These are phyloP conservation scores for Bipolaris sorokiniana DNA, from an alignment of 2,329 filamentous ascomycete species.

Conservation along the genomic window DNA sequence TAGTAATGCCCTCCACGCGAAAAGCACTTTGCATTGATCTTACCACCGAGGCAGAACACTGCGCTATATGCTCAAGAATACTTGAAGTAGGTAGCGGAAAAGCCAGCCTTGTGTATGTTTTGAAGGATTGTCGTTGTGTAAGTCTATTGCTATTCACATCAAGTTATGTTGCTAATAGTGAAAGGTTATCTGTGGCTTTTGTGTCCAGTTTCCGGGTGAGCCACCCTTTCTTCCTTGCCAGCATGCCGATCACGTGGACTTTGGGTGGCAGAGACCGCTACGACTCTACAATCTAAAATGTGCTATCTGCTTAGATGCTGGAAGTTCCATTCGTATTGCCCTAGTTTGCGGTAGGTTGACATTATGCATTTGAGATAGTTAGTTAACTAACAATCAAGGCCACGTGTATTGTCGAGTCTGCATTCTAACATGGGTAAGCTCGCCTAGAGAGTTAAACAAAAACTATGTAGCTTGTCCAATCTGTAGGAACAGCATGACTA, in stretches of 20 bases:
- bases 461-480: neutral
- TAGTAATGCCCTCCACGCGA: neutral
- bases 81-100: neutral
- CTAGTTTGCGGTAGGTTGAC: conserved; percentile 8
- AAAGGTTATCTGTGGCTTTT: conserved; percentile 7
- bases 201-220: neutral
- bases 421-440: neutral
- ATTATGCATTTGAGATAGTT: neutral
- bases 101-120: neutral
- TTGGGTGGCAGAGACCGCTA: conserved; percentile 1
- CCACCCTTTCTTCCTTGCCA: conserved; percentile 4
- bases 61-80: neutral
- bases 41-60: neutral
- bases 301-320: neutral
- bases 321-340: neutral
- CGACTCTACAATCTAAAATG: conserved; percentile 5
- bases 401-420: conserved; percentile 3
- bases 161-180: neutral
- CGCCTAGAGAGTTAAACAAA: neutral
- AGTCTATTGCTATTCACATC: neutral
- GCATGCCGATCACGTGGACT: neutral
- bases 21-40: neutral
- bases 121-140: conserved; percentile 8
- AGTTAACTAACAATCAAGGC: conserved; percentile 5
- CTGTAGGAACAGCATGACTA: conserved; percentile 3